Conservation (phyloP, 148 eudicot species). For the Vaccinium myrtillus region DNA sequence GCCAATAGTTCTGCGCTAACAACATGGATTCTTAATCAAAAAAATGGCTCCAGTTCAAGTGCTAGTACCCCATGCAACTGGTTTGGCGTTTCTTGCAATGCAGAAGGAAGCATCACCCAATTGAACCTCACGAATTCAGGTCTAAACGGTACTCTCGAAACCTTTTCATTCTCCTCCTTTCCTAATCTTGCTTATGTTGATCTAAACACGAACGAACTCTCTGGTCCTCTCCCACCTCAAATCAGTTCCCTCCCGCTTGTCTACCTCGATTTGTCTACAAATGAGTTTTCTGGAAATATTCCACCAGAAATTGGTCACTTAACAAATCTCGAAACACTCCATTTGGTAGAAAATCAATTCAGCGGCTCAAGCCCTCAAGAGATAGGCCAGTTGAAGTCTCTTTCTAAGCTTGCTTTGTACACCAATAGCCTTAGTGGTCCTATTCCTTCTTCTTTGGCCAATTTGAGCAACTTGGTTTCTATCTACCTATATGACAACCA, state of each 20-base stretch:
- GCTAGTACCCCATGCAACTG: constrained; percentile 32
- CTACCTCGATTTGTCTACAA: background rate
- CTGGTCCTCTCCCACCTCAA: constrained; percentile 12
- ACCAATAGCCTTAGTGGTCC: background rate
- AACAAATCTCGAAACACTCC: background rate
- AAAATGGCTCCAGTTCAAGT: constrained; percentile 15
- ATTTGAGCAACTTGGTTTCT: background rate
- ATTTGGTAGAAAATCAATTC: background rate
- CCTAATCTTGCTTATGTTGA: constrained; percentile 33
- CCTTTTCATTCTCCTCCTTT: constrained; percentile 32
- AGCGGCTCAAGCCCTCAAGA: background rate
- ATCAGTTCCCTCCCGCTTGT: constrained; percentile 7
- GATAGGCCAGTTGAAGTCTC: background rate
- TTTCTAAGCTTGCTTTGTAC: background rate
- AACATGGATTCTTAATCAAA: constrained; percentile 31
- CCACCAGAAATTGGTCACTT: constrained; percentile 9
- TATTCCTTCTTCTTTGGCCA: background rate
- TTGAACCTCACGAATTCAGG: constrained; percentile 36
- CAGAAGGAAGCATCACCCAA: constrained; percentile 21
- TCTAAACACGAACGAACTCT: constrained; percentile 36
- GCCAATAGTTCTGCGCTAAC: constrained; percentile 26
- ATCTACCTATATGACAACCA: background rate
- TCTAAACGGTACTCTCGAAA: background rate
- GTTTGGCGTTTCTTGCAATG: constrained; percentile 42
- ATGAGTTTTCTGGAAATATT: constrained; percentile 5